phyloP scores from a whole-genome alignment of 1,284 basidiomycete genomes.

The Phylloboletellus chloephorus region DNA sequence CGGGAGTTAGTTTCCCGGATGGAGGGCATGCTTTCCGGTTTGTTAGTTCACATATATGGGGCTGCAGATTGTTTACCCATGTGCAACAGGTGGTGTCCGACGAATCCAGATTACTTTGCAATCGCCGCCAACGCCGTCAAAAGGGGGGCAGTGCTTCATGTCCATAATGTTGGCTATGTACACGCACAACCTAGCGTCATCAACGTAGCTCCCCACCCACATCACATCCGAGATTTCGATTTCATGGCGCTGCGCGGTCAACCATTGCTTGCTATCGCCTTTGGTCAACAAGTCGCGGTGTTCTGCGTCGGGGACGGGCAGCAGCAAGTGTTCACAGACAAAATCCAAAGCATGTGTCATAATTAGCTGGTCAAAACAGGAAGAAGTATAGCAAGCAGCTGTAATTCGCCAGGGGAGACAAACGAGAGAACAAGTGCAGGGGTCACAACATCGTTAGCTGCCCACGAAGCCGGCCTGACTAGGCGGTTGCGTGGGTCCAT shows the following conservation, averaged over 20 bases:
- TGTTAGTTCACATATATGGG: slow-evolving; percentile 10
- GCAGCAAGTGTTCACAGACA: slow-evolving; percentile 1
- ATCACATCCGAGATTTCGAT: slow-evolving; percentile 68
- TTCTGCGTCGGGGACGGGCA: slow-evolving; percentile 48
- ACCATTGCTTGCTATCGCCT: slow-evolving; percentile 60
- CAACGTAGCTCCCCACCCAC: slow-evolving; percentile 52
- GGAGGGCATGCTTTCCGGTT: slow-evolving; percentile 67
- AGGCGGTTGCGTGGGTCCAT: slow-evolving; percentile 25
- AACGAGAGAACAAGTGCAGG: not conserved
- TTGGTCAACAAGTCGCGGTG: slow-evolving; percentile 50
- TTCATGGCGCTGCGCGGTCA: slow-evolving; percentile 56
- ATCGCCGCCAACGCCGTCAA: slow-evolving; percentile 55
- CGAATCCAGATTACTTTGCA: slow-evolving; percentile 68
- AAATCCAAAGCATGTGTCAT: slow-evolving; percentile 20
- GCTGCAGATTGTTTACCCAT: slow-evolving; percentile 8
- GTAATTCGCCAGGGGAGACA: slow-evolving; percentile 10
- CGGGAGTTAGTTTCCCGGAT: slow-evolving; percentile 58
- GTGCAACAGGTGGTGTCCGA: slow-evolving; percentile 63
- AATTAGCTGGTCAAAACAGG: slow-evolving; percentile 14
- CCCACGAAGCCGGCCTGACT: slow-evolving; percentile 24
- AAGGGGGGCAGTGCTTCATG: slow-evolving; percentile 60
- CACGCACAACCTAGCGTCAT: slow-evolving; percentile 59
- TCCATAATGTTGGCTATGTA: slow-evolving; percentile 60
- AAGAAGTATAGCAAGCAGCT: slow-evolving; percentile 1
- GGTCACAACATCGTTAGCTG: slow-evolving; percentile 10